Evolutionary conservation across 306 rosid species (phyloP), one percentile per base, ranked within the genome.

Genomic region (Heteromeles arbutifolia): DNA sequence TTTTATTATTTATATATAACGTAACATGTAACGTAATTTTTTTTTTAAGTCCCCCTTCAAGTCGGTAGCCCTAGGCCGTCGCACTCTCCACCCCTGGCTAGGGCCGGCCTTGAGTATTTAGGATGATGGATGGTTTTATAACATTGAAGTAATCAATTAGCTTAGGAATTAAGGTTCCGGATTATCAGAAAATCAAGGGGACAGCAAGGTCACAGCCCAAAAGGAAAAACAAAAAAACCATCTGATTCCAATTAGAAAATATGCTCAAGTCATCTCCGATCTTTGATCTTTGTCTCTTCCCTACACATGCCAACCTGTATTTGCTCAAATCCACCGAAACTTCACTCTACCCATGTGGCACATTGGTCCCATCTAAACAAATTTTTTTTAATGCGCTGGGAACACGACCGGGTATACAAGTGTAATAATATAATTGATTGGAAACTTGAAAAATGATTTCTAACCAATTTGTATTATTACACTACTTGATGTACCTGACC

Each of bases 151-250:
- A 72, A 71, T 77, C 26, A 73, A 76, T 48, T 37, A 63, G 73
- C 73, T 43, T 70, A 41, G 69, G 64, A 31, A 43, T 62, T 37
- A 12, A 21, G 70, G 29, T 43, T 44, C 67, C 67, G 52, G 79
- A 56, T 84, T 61, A 76, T 68, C 85, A 79, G 82, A 86, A 86
- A 77, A 15, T 5, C 72, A 32, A 56, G 64, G 79, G 67, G 74
- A 75, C 81, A 79, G 88, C 82, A 84, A 72, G 70, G 74, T 83
- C 88, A 86, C 88, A 82, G 92, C 53, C 73, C 68, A 66, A 78
- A 79, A 75, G 81, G 70, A 56, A 54, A 53, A 70, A 19, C 2
- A 4, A 1, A 58, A 24, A 58, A 58, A 58, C 31, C 50, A 72
- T n/a, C 21, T 34, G 34, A 72, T 34, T 34, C 66, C 34, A 37